A percentile compares a stretch with the other conserved stretches of the same genome.
These are phyloP conservation scores for Heliosperma pusillum DNA, from an alignment of 148 eudicot species.

Conservation along the genomic window DNA sequence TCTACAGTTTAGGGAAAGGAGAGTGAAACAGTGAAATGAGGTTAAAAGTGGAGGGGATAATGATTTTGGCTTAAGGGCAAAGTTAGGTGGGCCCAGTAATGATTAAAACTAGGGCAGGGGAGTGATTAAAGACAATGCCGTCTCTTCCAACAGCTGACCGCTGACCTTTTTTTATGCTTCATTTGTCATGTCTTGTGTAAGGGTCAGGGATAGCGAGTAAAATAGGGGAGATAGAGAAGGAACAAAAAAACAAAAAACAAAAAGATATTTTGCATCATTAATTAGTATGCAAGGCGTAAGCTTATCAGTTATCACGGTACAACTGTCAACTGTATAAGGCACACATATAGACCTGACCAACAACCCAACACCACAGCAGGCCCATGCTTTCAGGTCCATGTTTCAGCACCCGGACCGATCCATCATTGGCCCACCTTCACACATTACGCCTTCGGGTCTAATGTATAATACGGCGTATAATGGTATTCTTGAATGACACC, in stretches of 20 bases:
- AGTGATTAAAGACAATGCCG: slow-evolving; percentile 13
- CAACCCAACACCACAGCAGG: no score
- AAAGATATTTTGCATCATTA: background rate
- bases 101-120: slow-evolving; percentile 39
- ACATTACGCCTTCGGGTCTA: no score
- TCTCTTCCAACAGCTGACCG: slow-evolving; percentile 21
- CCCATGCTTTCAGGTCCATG: no score
- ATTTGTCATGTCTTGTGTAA: slow-evolving; percentile 10
- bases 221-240: background rate
- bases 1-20: no score
- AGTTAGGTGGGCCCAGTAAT: slow-evolving; percentile 47
- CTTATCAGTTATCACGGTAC: no score
- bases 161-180: slow-evolving; percentile 10
- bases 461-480: no score
- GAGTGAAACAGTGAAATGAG: slow-evolving; percentile 5
- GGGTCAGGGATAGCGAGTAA: background rate
- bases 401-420: no score
- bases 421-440: no score
- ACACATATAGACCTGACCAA: no score
- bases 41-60: slow-evolving; percentile 30
- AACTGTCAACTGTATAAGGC: no score
- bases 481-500: no score
- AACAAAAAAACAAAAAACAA: background rate
- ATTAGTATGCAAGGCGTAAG: slow-evolving; percentile 22
- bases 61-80: slow-evolving; percentile 58